Evolutionary conservation across 495 filamentous ascomycete species (phyloP).

Genomic region (Cudoniella acicularis): DNA sequence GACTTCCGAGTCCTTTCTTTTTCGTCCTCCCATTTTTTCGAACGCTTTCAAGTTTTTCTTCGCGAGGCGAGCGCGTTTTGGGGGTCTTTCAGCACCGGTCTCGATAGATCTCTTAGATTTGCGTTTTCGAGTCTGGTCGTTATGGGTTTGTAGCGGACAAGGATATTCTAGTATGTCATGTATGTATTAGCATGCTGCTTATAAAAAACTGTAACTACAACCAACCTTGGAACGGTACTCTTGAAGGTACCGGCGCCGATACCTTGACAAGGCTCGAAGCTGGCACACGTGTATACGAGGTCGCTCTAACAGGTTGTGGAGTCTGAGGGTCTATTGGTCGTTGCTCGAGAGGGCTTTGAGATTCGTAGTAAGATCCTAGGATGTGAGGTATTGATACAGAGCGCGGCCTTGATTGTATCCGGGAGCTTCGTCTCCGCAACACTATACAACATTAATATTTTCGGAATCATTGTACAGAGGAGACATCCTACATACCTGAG

Average conservation of each 20-base stretch:
- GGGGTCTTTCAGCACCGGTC: neutral
- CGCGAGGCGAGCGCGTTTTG: neutral
- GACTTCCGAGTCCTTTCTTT: too few species aligned
- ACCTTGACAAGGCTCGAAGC: constrained; percentile 3
- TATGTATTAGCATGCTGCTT: constrained; percentile 13
- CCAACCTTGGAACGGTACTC: constrained; percentile 9
- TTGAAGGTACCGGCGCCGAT: constrained; percentile 8
- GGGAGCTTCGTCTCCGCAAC: constrained; percentile 12
- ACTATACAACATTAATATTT: constrained; percentile 12
- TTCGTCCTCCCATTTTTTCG: too few species aligned
- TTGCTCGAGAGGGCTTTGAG: constrained; percentile 10
- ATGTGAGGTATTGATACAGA: neutral
- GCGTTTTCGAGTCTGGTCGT: neutral
- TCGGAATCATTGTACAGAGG: constrained; percentile 8
- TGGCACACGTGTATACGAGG: constrained; percentile 2
- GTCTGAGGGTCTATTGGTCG: constrained; percentile 4
- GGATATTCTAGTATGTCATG: constrained; percentile 8
- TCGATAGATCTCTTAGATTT: neutral
- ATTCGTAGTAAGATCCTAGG: constrained; percentile 2
- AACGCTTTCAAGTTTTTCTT: neutral
- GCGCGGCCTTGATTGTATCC: constrained; percentile 7
- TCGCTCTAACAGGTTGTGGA: constrained; percentile 1
- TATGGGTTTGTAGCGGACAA: neutral
- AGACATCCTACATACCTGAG: constrained; percentile 8
- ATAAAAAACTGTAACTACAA: constrained; percentile 6